Conservation (phyloP, 768 basidiomycete species). For the Boletus reticulatus region DNA sequence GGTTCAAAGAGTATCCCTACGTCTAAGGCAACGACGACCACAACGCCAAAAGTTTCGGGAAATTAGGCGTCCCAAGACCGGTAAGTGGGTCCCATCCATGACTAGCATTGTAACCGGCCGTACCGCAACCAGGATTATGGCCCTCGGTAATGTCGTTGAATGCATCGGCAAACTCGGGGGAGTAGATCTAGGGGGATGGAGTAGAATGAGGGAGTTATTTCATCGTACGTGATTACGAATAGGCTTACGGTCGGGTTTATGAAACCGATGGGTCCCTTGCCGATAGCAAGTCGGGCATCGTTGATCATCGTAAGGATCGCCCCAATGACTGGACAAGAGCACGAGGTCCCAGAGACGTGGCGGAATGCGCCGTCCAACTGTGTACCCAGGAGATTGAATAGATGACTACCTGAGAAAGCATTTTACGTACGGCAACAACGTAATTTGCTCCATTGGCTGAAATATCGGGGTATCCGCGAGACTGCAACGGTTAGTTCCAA, state of each 20-base stretch:
- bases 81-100: constrained; percentile 45
- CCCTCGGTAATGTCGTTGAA: constrained; percentile 47
- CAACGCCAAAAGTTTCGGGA: constrained; percentile 37
- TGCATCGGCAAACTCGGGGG: background rate
- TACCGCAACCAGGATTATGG: constrained; percentile 44
- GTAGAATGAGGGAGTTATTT: too few relatives aligned
- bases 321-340: constrained; percentile 29
- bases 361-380: constrained; percentile 27
- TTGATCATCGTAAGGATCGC: constrained; percentile 39
- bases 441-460: constrained; percentile 37
- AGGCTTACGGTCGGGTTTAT: constrained; percentile 5
- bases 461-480: constrained; percentile 38
- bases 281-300: constrained; percentile 33
- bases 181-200: constrained; percentile 3
- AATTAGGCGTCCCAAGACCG: constrained; percentile 44
- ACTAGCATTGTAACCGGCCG: constrained; percentile 33
- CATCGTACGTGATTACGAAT: background rate
- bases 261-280: constrained; percentile 31
- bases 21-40: constrained; percentile 30
- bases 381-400: background rate
- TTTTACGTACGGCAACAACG: constrained; percentile 18
- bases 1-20: background rate
- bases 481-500: constrained; percentile 20
- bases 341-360: constrained; percentile 33
- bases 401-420: background rate